These are phyloP conservation scores for Mycena metata DNA, from an alignment of 768 basidiomycete genomes.

Conservation along the genomic window DNA sequence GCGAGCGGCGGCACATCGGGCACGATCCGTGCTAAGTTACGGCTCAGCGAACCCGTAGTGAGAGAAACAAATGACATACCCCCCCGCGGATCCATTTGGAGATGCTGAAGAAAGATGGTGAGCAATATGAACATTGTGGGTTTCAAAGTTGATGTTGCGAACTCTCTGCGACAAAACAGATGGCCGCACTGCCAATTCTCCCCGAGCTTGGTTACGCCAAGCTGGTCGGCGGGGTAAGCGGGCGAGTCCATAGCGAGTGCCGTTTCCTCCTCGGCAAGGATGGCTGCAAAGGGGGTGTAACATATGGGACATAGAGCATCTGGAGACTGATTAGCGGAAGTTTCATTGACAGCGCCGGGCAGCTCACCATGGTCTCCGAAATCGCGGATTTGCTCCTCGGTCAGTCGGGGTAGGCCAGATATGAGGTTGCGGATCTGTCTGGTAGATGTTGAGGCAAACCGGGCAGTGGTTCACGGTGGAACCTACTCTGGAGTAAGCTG, in stretches of 20 bases:
- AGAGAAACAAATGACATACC: constrained; percentile 54
- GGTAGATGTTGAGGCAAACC: background rate
- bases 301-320: constrained; percentile 85
- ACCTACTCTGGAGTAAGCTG: constrained; percentile 32
- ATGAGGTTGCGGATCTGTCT: constrained; percentile 60
- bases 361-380: constrained; percentile 62
- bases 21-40: constrained; percentile 69
- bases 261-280: constrained; percentile 81
- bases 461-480: background rate
- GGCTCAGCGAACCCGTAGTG: background rate
- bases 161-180: constrained; percentile 89
- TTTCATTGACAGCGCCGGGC: background rate
- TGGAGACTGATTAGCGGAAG: constrained; percentile 42
- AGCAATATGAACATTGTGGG: constrained; percentile 12
- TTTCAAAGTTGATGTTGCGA: constrained; percentile 34
- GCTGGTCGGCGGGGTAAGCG: constrained; percentile 74
- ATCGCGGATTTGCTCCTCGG: constrained; percentile 62
- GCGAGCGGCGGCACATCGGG: constrained; percentile 70
- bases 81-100: constrained; percentile 72
- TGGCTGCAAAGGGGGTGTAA: constrained; percentile 73
- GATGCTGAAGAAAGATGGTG: constrained; percentile 59
- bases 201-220: constrained; percentile 77
- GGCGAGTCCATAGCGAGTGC: constrained; percentile 85
- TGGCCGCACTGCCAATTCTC: constrained; percentile 71
- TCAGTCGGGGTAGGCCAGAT: constrained; percentile 61